phyloP scores from a whole-genome alignment of 805 yeast genomes.

The Myxozyma melibiosi region DNA sequence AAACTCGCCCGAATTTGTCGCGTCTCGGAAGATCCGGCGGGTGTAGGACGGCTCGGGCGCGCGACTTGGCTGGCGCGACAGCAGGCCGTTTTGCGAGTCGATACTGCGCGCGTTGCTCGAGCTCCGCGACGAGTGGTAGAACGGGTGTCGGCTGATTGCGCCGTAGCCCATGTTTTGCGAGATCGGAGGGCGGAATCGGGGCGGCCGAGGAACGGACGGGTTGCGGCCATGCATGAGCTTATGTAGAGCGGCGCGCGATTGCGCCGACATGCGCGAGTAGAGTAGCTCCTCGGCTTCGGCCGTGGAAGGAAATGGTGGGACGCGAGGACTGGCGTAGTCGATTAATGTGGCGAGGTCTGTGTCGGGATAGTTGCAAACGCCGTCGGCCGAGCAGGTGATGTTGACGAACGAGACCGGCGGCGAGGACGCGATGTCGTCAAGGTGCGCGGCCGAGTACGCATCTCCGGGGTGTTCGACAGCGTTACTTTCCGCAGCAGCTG shows the following conservation, averaged over 20 bases:
- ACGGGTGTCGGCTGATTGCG: constrained; percentile 32
- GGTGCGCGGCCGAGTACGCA: background rate
- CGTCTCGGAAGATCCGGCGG: constrained; percentile 1
- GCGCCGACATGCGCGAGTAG: constrained; percentile 32
- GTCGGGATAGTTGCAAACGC: constrained; percentile 4
- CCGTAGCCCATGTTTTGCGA: constrained; percentile 35
- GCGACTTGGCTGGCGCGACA: constrained; percentile 12
- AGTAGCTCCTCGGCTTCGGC: constrained; percentile 33
- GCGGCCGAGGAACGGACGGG: constrained; percentile 26
- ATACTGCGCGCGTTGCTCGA: constrained; percentile 16
- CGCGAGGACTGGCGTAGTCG: constrained; percentile 33
- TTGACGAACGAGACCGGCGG: constrained; percentile 10
- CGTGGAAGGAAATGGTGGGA: constrained; percentile 32
- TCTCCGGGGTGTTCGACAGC: background rate
- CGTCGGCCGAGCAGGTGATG: constrained; percentile 15
- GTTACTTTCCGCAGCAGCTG: background rate
- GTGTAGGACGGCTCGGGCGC: constrained; percentile 18
- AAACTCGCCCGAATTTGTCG: constrained; percentile 12
- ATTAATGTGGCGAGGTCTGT: constrained; percentile 26
- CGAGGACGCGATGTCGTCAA: background rate
- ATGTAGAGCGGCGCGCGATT: constrained; percentile 30
- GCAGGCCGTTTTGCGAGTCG: background rate
- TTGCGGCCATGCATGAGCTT: constrained; percentile 31
- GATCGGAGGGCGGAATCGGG: constrained; percentile 32
- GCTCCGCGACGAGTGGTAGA: constrained; percentile 20